Evolutionary conservation across 1,284 basidiomycete species (phyloP), one percentile per base, ranked within the genome.

Genomic region (Macrocystidia cucumis): DNA sequence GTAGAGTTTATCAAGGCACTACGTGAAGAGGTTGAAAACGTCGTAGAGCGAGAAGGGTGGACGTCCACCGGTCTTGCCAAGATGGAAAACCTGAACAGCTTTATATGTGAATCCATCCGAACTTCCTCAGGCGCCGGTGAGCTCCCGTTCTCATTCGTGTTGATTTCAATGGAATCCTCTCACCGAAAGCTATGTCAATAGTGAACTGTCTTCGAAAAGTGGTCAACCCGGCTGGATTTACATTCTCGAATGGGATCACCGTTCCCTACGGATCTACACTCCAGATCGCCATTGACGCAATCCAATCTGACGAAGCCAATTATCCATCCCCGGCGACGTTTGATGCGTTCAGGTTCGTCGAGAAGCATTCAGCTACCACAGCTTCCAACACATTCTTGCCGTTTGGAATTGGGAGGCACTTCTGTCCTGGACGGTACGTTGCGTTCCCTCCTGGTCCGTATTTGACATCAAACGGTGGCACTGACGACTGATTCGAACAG

Each of bases 21-120:
- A 27, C 62, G 71, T 3, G 61, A 68, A 29, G 72, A 75, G 43
- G 51, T 71, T 0, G 59, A 64, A 18, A 28, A 39, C 0, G 46
- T 65, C 4, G 42, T 67, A 11, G 32, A 36, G 3, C 48, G 52
- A 24, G 57, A 68, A 11, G 67, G 69, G 0, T 69, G 68, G 64
- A 63, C 61, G 1, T 70, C 69, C 44, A 44, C 42, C 0, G 55
- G 61, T 0, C 48, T 74, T 22, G 50, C 44, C 7, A 66, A 63
- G 32, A 60, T 73, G 61, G 48, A 50, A 33, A 67, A 66, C 37
- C 42, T 72, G 13, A 70, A 74, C 41, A 73, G 69, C 39, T 70
- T 73, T 45, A 41, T 74, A 29, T 61, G 65, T 32, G 69, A 72
- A 42, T 59, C 61, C 1, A n/a, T n/a, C n/a, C n/a, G n/a, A n/a